These are phyloP conservation scores for Alternaria ethzedia DNA, from an alignment of 2,329 filamentous ascomycete genomes.

Conservation along the genomic window DNA sequence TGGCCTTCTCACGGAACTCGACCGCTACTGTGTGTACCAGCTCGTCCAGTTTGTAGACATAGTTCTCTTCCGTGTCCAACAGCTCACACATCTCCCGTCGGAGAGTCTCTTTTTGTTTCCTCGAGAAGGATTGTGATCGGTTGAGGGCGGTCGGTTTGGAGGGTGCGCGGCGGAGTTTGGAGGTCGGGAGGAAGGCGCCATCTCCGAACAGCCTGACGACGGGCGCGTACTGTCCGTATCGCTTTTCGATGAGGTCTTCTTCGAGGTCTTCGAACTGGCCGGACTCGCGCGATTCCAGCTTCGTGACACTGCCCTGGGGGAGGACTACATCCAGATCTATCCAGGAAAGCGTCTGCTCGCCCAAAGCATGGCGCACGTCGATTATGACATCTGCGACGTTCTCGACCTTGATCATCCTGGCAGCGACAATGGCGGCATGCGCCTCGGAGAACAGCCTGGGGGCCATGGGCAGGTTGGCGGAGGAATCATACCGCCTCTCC, in stretches of 20 bases:
- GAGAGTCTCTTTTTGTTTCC: conserved; percentile 81
- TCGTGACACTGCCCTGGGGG: conserved; percentile 73
- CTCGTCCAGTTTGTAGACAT: conserved; percentile 85
- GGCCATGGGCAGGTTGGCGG: conserved; percentile 66
- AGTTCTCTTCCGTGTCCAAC: conserved; percentile 91
- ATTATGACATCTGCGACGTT: conserved; percentile 74
- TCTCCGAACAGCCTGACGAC: conserved; percentile 82
- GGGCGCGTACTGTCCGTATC: conserved; percentile 79
- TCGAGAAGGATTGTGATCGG: conserved; percentile 76
- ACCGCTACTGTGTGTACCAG: conserved; percentile 80
- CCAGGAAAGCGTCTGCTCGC: conserved; percentile 82
- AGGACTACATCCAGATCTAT: conserved; percentile 87
- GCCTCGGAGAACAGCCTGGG: conserved; percentile 83
- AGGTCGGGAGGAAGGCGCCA: conserved; percentile 84
- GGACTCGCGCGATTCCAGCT: conserved; percentile 56
- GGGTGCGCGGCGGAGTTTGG: conserved; percentile 81
- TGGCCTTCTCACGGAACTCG: conserved; percentile 77
- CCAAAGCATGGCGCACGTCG: conserved; percentile 76
- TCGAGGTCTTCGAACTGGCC: conserved; percentile 66
- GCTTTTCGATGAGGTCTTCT: conserved; percentile 70
- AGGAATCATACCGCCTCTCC: conserved; percentile 59
- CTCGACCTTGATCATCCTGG: conserved; percentile 82
- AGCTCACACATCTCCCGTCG: conserved; percentile 89
- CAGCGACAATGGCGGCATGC: conserved; percentile 89
- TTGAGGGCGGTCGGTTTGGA: conserved; percentile 85